Percentiles rank a stretch among this genome's conserved stretches.
Evolutionary conservation across 495 filamentous ascomycete species (phyloP).

Genomic region (Penicillium chermesinum): DNA sequence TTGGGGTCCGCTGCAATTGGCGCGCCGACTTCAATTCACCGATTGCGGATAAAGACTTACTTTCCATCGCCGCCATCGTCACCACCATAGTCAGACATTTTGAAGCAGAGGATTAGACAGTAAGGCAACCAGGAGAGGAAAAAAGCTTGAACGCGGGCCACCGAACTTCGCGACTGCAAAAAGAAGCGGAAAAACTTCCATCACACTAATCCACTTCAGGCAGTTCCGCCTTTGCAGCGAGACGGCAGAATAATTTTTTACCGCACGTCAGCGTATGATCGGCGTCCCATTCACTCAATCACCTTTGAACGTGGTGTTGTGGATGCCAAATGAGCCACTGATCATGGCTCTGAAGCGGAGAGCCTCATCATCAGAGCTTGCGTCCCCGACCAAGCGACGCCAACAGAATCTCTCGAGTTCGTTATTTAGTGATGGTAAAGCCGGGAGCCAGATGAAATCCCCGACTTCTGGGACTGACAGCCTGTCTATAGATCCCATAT

Average conservation of each 20-base stretch:
- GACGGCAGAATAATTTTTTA: conserved; percentile 38
- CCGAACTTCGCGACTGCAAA: conserved; percentile 21
- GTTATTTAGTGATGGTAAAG: conserved; percentile 29
- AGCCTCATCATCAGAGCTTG: conserved; percentile 16
- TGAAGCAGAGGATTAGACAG: conserved; percentile 19
- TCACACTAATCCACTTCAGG: conserved; percentile 30
- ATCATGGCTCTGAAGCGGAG: conserved; percentile 31
- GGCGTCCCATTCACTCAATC: neutral
- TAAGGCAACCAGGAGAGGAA: conserved; percentile 20
- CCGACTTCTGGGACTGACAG: neutral
- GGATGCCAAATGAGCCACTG: neutral
- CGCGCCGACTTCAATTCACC: neutral
- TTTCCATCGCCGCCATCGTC: conserved; percentile 57
- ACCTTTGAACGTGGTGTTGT: neutral
- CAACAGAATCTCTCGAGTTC: conserved; percentile 13
- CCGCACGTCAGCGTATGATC: conserved; percentile 8
- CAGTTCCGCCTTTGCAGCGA: conserved; percentile 26
- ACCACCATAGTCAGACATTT: conserved; percentile 77
- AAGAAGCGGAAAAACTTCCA: conserved; percentile 39
- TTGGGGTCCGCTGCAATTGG: neutral
- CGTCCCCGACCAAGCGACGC: conserved; percentile 24
- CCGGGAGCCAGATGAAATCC: conserved; percentile 2
- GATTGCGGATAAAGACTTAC: conserved; percentile 24
- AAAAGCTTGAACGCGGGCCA: conserved; percentile 12
- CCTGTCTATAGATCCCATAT: conserved; percentile 33